Percentiles rank a stretch among this genome's conserved stretches.
These are phyloP conservation scores for Cladorrhinum samala DNA, from an alignment of 495 filamentous ascomycete genomes.

Conservation along the genomic window DNA sequence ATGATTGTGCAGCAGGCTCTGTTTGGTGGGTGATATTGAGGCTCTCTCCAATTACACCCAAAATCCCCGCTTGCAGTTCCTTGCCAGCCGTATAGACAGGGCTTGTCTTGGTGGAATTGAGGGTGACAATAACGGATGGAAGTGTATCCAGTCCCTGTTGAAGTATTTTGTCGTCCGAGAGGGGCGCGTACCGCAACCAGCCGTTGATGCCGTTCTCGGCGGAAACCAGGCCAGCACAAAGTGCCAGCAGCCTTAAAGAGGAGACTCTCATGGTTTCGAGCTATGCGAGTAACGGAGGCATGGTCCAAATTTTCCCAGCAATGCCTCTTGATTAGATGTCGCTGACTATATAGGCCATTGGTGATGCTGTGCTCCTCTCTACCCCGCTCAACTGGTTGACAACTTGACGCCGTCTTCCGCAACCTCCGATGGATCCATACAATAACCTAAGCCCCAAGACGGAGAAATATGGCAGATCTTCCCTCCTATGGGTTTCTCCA, in stretches of 20 bases:
- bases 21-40: constrained; percentile 26
- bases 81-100: constrained; percentile 54
- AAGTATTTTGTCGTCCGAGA: constrained; percentile 35
- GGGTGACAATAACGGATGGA: constrained; percentile 47
- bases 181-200: constrained; percentile 60
- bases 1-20: constrained; percentile 20
- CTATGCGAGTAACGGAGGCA: no score
- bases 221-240: constrained; percentile 28
- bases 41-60: constrained; percentile 45
- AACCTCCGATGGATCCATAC: no score
- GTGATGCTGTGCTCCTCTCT: no score
- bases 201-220: constrained; percentile 55
- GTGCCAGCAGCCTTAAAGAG: background rate
- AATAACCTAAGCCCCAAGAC: no score
- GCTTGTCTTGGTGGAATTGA: constrained; percentile 46
- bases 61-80: constrained; percentile 55
- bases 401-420: no score
- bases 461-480: no score
- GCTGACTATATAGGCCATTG: no score
- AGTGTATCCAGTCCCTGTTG: constrained; percentile 16
- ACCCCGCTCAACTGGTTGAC: no score
- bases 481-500: no score
- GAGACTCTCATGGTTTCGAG: background rate
- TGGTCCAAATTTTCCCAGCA: no score
- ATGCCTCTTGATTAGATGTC: no score